These are phyloP conservation scores for Gnaphalium uliginosum DNA, from an alignment of 129 eudicot species.

Conservation along the genomic window DNA sequence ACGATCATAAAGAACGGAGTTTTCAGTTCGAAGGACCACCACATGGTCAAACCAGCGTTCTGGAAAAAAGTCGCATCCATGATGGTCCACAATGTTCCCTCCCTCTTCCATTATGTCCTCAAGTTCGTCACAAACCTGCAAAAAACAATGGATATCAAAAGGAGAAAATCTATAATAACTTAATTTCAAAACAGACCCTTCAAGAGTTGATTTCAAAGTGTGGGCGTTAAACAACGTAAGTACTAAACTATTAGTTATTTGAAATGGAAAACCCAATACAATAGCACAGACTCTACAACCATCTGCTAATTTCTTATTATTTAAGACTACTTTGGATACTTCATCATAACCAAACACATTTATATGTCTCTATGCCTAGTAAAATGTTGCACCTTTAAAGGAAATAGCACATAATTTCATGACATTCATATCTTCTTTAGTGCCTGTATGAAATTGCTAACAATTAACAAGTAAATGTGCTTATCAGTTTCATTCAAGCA, in stretches of 20 bases:
- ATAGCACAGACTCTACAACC: not conserved
- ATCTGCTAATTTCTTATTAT: not conserved
- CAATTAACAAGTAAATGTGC: not conserved
- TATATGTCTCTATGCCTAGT: not conserved
- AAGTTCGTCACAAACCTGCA: conserved; percentile 95
- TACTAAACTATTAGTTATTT: not conserved
- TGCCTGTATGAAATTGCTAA: not conserved
- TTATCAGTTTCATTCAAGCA: not conserved
- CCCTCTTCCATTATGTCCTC: conserved; percentile 93
- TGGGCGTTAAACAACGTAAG: not conserved
- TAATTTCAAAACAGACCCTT: not conserved
- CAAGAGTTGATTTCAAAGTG: not conserved
- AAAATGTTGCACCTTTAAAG: not conserved
- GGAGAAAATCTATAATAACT: not conserved
- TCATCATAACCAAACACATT: not conserved
- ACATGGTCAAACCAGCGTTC: conserved; percentile 92
- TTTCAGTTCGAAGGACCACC: conserved; percentile 83
- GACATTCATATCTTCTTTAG: not conserved
- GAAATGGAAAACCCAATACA: not conserved
- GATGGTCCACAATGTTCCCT: conserved; percentile 92
- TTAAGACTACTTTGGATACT: not conserved
- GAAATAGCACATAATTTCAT: no score
- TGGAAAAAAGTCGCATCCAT: conserved; percentile 96
- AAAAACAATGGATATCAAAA: not conserved
- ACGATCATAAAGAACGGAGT: conserved; percentile 74